Evolutionary conservation across 108 stramenopile genomes (phyloP).

Genomic region (Mediolabrus comicus): DNA sequence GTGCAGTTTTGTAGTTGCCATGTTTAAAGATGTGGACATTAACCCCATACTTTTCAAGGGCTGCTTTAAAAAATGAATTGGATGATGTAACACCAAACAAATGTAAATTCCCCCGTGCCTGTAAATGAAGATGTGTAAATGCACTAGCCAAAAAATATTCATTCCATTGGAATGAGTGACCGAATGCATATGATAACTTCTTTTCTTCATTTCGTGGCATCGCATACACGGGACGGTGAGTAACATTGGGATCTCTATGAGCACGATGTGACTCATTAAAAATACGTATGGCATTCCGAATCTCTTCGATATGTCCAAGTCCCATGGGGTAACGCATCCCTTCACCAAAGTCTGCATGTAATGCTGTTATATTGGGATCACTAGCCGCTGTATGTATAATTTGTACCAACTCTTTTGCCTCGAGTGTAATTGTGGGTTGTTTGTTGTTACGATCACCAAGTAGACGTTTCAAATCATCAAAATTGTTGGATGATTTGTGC

Average conservation of each 20-base stretch:
- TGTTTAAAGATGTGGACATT: conserved; percentile 78
- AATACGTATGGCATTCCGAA: conserved; percentile 68
- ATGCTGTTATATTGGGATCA: conserved; percentile 65
- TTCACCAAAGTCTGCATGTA: conserved; percentile 72
- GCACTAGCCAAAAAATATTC: conserved; percentile 71
- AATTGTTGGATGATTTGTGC: not conserved
- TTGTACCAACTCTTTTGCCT: conserved; percentile 54
- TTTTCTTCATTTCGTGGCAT: conserved; percentile 41
- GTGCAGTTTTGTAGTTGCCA: conserved; percentile 76
- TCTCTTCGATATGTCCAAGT: conserved; percentile 73
- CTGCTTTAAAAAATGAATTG: conserved; percentile 52
- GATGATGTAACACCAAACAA: conserved; percentile 55
- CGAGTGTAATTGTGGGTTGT: conserved; percentile 17
- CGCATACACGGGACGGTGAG: conserved; percentile 50
- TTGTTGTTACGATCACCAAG: not conserved
- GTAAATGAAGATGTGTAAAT: conserved; percentile 66
- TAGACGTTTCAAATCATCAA: not conserved
- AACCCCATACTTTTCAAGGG: conserved; percentile 70
- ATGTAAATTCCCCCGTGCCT: conserved; percentile 61
- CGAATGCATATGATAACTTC: conserved; percentile 36
- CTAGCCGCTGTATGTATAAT: conserved; percentile 64
- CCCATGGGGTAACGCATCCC: conserved; percentile 50
- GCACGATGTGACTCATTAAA: conserved; percentile 72
- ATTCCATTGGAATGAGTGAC: conserved; percentile 57
- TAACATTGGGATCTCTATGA: conserved; percentile 57